phyloP scores from a whole-genome alignment of 768 basidiomycete genomes.

The Podaxis pistillaris region DNA sequence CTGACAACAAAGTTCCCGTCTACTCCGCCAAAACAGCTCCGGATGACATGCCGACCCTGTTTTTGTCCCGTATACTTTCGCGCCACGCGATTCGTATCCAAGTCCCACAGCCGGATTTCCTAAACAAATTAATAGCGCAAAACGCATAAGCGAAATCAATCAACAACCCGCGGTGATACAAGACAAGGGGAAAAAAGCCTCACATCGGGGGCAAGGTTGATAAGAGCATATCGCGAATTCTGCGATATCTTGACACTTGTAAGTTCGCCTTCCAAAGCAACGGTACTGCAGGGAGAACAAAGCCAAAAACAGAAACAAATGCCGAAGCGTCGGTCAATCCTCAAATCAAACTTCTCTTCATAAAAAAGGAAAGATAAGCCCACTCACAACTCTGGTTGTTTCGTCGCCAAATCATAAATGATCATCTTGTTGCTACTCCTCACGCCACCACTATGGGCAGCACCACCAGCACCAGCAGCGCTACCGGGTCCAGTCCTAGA shows the following conservation, averaged over 20 bases:
- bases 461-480: conserved; percentile 9
- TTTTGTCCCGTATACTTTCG: conserved; percentile 86
- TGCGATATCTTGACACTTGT: conserved; percentile 86
- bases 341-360: conserved; percentile 7
- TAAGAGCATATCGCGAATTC: conserved; percentile 83
- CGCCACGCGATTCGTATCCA: conserved; percentile 63
- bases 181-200: conserved; percentile 28
- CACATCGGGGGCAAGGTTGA: conserved; percentile 87
- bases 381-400: conserved; percentile 66
- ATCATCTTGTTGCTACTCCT: conserved; percentile 63
- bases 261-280: conserved; percentile 65
- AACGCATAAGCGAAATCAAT: conserved; percentile 12
- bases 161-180: conserved; percentile 15
- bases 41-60: conserved; percentile 82
- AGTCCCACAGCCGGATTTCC: conserved; percentile 91
- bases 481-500: conserved; percentile 30
- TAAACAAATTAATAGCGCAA: conserved; percentile 29
- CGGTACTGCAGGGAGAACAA: conserved; percentile 37
- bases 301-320: conserved; percentile 9
- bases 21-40: conserved; percentile 91
- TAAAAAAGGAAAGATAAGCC: conserved; percentile 7
- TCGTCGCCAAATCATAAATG: conserved; percentile 72
- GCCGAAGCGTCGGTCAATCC: conserved; percentile 6
- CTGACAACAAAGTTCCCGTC: conserved; percentile 88
- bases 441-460: conserved; percentile 26